A percentile compares a stretch with the other conserved stretches of the same genome.
Conservation (phyloP, 805 yeast genomes). For the Tetrapisispora arboricola region DNA sequence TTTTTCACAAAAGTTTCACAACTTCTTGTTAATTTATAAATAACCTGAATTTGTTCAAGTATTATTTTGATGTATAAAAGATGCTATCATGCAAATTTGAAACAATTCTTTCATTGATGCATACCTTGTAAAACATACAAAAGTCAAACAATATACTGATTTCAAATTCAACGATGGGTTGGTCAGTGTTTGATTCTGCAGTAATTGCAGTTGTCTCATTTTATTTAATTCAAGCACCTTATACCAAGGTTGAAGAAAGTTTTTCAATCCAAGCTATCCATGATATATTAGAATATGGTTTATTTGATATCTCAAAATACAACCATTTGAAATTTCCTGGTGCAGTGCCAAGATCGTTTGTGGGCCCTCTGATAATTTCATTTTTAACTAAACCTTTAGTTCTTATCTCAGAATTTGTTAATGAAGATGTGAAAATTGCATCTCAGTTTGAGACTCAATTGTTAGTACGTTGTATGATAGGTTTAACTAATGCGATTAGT, state of each 20-base stretch:
- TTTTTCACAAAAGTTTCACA: no score
- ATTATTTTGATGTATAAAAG: no score
- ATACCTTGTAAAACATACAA: no score
- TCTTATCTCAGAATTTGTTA: constrained; percentile 5
- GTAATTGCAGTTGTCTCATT: constrained; percentile 38
- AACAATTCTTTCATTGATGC: no score
- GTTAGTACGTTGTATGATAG: constrained; percentile 50
- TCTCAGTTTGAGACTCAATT: constrained; percentile 45
- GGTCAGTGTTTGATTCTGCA: constrained; percentile 24
- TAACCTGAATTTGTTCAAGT: no score
- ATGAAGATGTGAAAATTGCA: constrained; percentile 4
- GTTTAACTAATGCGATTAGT: constrained; percentile 46
- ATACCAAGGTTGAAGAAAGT: constrained; percentile 89
- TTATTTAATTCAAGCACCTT: constrained; percentile 57
- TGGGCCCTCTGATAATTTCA: constrained; percentile 56
- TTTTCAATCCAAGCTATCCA: constrained; percentile 85
- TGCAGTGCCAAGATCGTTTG: constrained; percentile 75
- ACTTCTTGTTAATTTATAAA: no score
- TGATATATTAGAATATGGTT: constrained; percentile 62
- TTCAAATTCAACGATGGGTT: constrained; percentile 8
- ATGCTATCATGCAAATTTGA: no score
- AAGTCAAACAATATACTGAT: no score
- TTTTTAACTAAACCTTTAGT: constrained; percentile 34
- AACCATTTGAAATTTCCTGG: constrained; percentile 83
- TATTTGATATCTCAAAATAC: constrained; percentile 33